A percentile compares a stretch with the other conserved stretches of the same genome.
These are phyloP conservation scores for Zygosaccharomyces rouxii DNA, from an alignment of 805 yeast genomes.

Conservation along the genomic window DNA sequence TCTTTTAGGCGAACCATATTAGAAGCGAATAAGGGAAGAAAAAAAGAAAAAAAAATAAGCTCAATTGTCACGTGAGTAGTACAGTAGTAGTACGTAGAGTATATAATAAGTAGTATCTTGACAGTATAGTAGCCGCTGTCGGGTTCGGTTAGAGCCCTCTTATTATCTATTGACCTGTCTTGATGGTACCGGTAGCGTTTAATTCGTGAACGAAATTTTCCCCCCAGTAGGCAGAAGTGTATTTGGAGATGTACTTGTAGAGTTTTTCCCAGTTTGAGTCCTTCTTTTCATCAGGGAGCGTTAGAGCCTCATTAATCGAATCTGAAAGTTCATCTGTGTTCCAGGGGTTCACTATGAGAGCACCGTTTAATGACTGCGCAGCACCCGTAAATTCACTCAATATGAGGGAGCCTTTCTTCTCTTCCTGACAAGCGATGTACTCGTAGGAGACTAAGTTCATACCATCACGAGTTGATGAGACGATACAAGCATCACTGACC, in stretches of 20 bases:
- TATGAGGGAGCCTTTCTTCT: constrained; percentile 79
- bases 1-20: neutral
- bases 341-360: constrained; percentile 95
- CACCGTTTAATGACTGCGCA: constrained; percentile 96
- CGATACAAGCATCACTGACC: constrained; percentile 84
- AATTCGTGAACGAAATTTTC: constrained; percentile 90
- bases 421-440: constrained; percentile 91
- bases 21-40: neutral
- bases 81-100: neutral
- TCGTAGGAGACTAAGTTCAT: constrained; percentile 97
- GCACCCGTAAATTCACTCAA: constrained; percentile 97
- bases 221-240: constrained; percentile 96
- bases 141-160: neutral
- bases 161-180: constrained; percentile 1
- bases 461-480: constrained; percentile 94
- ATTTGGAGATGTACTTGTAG: constrained; percentile 83
- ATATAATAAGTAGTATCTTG: neutral
- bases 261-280: constrained; percentile 74
- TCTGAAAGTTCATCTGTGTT: constrained; percentile 89
- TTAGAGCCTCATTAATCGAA: constrained; percentile 80
- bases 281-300: constrained; percentile 78
- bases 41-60: neutral
- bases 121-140: neutral
- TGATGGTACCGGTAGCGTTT: constrained; percentile 36
- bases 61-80: neutral